A percentile compares a stretch with the other conserved stretches of the same genome.
phyloP scores from a whole-genome alignment of 2,329 filamentous ascomycete species.

The Rachicladosporium sp. region DNA sequence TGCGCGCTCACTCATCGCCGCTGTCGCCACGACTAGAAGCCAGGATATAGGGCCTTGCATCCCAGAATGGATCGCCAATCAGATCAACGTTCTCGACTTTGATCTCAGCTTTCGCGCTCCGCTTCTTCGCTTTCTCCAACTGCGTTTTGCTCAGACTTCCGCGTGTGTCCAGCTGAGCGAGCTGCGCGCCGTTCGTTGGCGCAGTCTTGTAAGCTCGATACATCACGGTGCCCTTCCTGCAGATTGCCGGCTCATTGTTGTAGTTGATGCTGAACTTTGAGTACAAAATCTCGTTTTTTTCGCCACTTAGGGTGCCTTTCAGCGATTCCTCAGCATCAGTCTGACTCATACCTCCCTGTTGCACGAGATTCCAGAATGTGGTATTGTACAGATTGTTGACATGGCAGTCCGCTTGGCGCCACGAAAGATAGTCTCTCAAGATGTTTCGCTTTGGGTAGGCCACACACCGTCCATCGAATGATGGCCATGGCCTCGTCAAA shows the following conservation, averaged over 20 bases:
- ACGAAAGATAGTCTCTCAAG: slow-evolving; percentile 87
- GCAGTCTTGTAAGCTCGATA: slow-evolving; percentile 53
- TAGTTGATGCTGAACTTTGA: slow-evolving; percentile 86
- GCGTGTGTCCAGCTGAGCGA: too few species aligned
- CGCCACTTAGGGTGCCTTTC: slow-evolving; percentile 66
- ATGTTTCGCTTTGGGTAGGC: slow-evolving; percentile 75
- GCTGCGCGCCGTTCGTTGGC: too few species aligned
- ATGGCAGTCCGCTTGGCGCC: slow-evolving; percentile 94
- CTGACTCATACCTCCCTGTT: slow-evolving; percentile 60
- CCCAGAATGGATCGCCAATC: slow-evolving; percentile 93
- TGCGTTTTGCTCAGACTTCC: slow-evolving; percentile 61
- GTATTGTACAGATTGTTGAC: slow-evolving; percentile 99
- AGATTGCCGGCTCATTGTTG: slow-evolving; percentile 89
- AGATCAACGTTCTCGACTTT: slow-evolving; percentile 81
- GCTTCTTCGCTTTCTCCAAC: slow-evolving; percentile 69
- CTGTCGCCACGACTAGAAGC: slow-evolving; percentile 19
- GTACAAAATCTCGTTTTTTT: slow-evolving; percentile 96
- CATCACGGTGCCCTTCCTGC: slow-evolving; percentile 82
- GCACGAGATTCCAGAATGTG: slow-evolving; percentile 82
- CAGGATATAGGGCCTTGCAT: slow-evolving; percentile 62
- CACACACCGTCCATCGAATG: slow-evolving; percentile 85
- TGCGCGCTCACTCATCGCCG: slow-evolving; percentile 6
- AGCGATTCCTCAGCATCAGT: slow-evolving; percentile 72
- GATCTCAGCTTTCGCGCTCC: slow-evolving; percentile 65
- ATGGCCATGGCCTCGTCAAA: slow-evolving; percentile 64